Evolutionary conservation across 1,284 basidiomycete genomes (phyloP).

Genomic region (Moesziomyces globuligerus): DNA sequence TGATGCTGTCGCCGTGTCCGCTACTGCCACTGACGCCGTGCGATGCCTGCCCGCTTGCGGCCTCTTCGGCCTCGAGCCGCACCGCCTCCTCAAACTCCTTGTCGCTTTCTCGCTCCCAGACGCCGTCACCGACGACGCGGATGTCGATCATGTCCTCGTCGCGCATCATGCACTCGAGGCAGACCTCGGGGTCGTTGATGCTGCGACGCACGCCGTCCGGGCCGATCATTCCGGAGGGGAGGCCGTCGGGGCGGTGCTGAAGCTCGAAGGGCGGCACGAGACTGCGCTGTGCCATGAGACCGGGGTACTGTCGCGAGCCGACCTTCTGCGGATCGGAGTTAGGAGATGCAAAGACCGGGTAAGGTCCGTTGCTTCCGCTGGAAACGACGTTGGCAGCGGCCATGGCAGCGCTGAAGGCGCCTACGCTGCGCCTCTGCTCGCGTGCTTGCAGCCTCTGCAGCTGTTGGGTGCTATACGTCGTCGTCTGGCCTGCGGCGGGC

Average conservation of each 20-base stretch:
- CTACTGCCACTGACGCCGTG: slow-evolving; percentile 10
- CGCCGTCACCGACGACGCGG: slow-evolving; percentile 81
- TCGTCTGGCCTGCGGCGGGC: slow-evolving; percentile 13
- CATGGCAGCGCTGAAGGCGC: slow-evolving; percentile 59
- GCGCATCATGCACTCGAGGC: slow-evolving; percentile 97
- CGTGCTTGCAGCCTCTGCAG: slow-evolving; percentile 55
- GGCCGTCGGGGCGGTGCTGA: slow-evolving; percentile 63
- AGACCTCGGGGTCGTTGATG: slow-evolving; percentile 75
- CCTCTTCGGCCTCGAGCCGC: slow-evolving; percentile 73
- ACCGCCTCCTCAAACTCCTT: slow-evolving; percentile 81
- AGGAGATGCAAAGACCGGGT: slow-evolving; percentile 56
- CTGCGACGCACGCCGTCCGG: slow-evolving; percentile 59
- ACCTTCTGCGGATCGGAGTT: slow-evolving; percentile 23
- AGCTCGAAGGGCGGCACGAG: slow-evolving; percentile 66
- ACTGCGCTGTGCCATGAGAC: slow-evolving; percentile 61
- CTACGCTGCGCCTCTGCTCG: slow-evolving; percentile 57
- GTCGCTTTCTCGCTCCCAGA: slow-evolving; percentile 93
- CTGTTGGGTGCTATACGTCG: slow-evolving; percentile 57
- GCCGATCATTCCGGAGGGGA: slow-evolving; percentile 58
- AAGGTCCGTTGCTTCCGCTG: slow-evolving; percentile 59
- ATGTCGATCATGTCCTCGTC: slow-evolving; percentile 98
- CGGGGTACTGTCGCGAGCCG: slow-evolving; percentile 57
- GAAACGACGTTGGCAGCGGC: slow-evolving; percentile 48
- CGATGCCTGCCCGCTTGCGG: slow-evolving; percentile 12
- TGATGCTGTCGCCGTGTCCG: slow-evolving; percentile 28